Percentiles rank a stretch among this genome's conserved stretches.
Conservation (phyloP, 73 alveolate species). For the Uronychia binucleata region DNA sequence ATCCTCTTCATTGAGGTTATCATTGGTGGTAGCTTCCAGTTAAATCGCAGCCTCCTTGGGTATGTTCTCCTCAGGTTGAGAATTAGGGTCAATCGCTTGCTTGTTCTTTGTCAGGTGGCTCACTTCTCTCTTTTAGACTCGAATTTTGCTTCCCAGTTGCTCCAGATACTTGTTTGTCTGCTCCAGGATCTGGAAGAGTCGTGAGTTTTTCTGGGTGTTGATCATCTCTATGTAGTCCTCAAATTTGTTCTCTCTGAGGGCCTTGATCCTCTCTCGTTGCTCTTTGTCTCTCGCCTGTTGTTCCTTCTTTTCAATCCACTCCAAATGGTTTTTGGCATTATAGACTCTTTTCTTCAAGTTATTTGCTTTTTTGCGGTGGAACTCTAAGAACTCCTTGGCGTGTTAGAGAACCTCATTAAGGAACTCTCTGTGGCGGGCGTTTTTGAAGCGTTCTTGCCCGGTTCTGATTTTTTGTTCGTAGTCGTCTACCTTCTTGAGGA, state of each 20-base stretch:
- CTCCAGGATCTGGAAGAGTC: conserved; percentile 93
- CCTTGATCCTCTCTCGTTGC: conserved; percentile 89
- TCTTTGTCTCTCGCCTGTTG: conserved; percentile 82
- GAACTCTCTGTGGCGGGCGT: conserved; percentile 90
- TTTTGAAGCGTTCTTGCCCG: conserved; percentile 89
- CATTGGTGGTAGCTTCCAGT: conserved; percentile 38
- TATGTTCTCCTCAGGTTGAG: conserved; percentile 39
- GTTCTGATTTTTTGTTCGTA: conserved; percentile 81
- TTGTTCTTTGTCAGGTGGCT: conserved; percentile 34
- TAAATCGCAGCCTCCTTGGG: conserved; percentile 36
- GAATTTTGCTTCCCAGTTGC: conserved; percentile 94
- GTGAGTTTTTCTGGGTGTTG: conserved; percentile 88
- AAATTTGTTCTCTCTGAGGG: conserved; percentile 89
- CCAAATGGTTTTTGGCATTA: conserved; percentile 81
- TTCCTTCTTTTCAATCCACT: conserved; percentile 86
- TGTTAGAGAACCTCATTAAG: conserved; percentile 82
- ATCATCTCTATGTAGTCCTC: conserved; percentile 89
- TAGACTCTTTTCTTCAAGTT: conserved; percentile 86
- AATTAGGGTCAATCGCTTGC: conserved; percentile 38
- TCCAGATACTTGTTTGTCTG: conserved; percentile 94
- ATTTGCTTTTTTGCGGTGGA: conserved; percentile 84
- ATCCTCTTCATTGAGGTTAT: conserved; percentile 65
- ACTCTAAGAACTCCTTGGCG: conserved; percentile 85
- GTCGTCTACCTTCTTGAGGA: conserved; percentile 71
- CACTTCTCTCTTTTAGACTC: conserved; percentile 84